Percentiles rank a stretch among this genome's conserved stretches.
Evolutionary conservation across 208 protist species (phyloP).

Genomic region (Trypanosoma boissoni): DNA sequence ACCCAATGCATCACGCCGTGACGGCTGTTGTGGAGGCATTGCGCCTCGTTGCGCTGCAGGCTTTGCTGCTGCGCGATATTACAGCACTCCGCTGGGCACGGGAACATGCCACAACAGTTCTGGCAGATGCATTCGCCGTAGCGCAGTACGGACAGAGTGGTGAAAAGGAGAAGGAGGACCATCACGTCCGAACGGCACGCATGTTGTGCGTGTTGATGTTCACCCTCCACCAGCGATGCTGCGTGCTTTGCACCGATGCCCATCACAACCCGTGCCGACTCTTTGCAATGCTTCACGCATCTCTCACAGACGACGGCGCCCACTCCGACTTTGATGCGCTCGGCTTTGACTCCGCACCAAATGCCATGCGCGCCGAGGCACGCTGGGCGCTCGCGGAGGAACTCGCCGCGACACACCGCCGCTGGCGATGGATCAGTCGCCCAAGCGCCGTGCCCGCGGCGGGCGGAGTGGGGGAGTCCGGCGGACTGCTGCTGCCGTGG

Average conservation of each 20-base stretch:
- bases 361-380: not conserved
- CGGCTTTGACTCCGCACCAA: not conserved
- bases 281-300: constrained; percentile 22
- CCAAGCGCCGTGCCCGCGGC: constrained; percentile 35
- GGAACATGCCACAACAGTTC: not conserved
- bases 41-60: constrained; percentile 56
- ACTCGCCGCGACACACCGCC: constrained; percentile 23
- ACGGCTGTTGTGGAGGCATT: constrained; percentile 60
- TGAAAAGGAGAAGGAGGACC: constrained; percentile 16
- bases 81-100: constrained; percentile 15
- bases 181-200: not conserved
- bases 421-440: constrained; percentile 64
- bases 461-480: constrained; percentile 2
- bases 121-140: constrained; percentile 40
- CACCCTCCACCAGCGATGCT: constrained; percentile 18
- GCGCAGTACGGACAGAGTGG: constrained; percentile 31
- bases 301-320: constrained; percentile 21
- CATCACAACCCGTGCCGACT: constrained; percentile 4
- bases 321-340: constrained; percentile 26
- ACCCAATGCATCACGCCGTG: constrained; percentile 38
- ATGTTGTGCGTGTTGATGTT: constrained; percentile 17
- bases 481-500: constrained; percentile 71
- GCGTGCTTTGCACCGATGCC: constrained; percentile 4
- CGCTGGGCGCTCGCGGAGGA: constrained; percentile 52
- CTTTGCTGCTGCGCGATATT: constrained; percentile 33